Percentiles rank a stretch among this genome's conserved stretches.
These are phyloP conservation scores for Penicillium rolfsii DNA, from an alignment of 2,329 filamentous ascomycete species.

Conservation along the genomic window DNA sequence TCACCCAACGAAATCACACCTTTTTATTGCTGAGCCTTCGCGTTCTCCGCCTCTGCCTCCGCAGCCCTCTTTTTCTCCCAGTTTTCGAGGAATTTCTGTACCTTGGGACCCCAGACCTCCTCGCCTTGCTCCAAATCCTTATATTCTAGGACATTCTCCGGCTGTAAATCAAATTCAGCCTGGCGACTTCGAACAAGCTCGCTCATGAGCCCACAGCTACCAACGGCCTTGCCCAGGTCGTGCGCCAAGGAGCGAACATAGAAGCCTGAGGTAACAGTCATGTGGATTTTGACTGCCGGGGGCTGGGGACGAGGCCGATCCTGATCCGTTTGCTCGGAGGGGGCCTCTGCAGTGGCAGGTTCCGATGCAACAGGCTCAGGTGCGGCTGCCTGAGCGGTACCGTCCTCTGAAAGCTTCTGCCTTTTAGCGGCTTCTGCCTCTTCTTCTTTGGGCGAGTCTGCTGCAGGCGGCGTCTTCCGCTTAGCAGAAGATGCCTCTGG, in stretches of 20 bases:
- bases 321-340: slow-evolving; percentile 23
- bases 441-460: slow-evolving; percentile 27
- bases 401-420: slow-evolving; percentile 38
- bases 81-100: slow-evolving; percentile 61
- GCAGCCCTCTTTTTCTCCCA: slow-evolving; percentile 51
- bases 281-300: slow-evolving; percentile 78
- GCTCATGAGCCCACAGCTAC: slow-evolving; percentile 83
- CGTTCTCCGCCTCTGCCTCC: slow-evolving; percentile 19
- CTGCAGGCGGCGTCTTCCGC: slow-evolving; percentile 40
- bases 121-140: slow-evolving; percentile 75
- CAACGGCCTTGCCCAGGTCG: slow-evolving; percentile 81
- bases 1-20: not conserved
- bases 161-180: slow-evolving; percentile 73
- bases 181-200: slow-evolving; percentile 80
- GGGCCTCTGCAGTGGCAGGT: slow-evolving; percentile 15
- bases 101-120: slow-evolving; percentile 77
- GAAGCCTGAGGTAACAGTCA: slow-evolving; percentile 94
- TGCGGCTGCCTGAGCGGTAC: slow-evolving; percentile 21
- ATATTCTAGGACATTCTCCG: slow-evolving; percentile 75
- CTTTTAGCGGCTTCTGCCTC: slow-evolving; percentile 33
- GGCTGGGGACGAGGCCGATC: slow-evolving; percentile 43
- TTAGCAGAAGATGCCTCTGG: slow-evolving; percentile 31
- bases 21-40: slow-evolving; percentile 9
- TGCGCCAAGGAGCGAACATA: slow-evolving; percentile 94
- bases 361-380: slow-evolving; percentile 14